phyloP scores from a whole-genome alignment of 2,329 filamentous ascomycete species.

The Colletotrichum sp. region DNA sequence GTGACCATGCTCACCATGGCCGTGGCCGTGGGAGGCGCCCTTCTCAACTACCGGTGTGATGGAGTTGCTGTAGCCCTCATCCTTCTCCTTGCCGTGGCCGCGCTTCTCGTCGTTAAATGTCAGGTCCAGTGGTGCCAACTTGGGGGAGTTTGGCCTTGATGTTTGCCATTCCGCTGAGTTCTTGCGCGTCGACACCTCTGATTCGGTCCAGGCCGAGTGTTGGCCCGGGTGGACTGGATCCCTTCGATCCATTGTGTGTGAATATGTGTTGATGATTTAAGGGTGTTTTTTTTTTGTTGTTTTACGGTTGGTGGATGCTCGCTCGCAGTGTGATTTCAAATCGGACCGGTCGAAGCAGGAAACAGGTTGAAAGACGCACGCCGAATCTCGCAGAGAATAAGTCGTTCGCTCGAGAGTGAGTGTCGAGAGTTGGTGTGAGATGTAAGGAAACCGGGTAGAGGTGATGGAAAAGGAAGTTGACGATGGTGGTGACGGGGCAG shows the following conservation, averaged over 20 bases:
- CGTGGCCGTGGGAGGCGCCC: background rate
- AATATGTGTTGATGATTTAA: background rate
- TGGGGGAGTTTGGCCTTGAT: constrained; percentile 17
- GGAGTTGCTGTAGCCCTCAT: background rate
- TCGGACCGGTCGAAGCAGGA: background rate
- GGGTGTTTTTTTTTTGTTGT: background rate
- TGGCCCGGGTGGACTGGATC: constrained; percentile 3
- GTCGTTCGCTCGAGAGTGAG: constrained; percentile 9
- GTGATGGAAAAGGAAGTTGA: background rate
- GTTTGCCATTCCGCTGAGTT: constrained; percentile 19
- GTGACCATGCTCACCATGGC: constrained; percentile 9
- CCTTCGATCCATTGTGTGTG: constrained; percentile 10
- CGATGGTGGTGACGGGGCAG: background rate
- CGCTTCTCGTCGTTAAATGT: constrained; percentile 5
- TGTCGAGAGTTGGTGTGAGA: background rate
- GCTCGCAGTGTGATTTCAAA: background rate
- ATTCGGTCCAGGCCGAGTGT: constrained; percentile 18
- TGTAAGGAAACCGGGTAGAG: background rate
- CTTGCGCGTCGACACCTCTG: constrained; percentile 17
- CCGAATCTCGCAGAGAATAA: constrained; percentile 17
- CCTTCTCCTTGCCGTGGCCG: background rate
- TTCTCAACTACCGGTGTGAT: constrained; percentile 19
- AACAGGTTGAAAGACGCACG: background rate
- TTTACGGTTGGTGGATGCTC: background rate
- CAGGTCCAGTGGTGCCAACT: constrained; percentile 12